These are phyloP conservation scores for Fusarium buxicola DNA, from an alignment of 2,329 filamentous ascomycete genomes.

Conservation along the genomic window DNA sequence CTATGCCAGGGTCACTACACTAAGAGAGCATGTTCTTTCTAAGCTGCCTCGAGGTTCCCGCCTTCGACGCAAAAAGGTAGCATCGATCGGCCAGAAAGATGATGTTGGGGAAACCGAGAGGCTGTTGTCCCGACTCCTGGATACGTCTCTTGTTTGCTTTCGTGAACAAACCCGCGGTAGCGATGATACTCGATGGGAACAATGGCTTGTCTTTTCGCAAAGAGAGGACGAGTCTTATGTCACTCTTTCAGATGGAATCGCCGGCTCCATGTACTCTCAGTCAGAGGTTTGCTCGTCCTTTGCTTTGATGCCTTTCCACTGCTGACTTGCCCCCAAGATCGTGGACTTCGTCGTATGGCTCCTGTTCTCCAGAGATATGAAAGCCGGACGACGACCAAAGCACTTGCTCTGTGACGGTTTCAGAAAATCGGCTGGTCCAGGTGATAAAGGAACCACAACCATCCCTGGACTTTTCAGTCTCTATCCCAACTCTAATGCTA, in stretches of 20 bases:
- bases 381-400: conserved; percentile 63
- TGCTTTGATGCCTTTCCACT: conserved; percentile 4
- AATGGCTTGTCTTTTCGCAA: conserved; percentile 73
- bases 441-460: conserved; percentile 48
- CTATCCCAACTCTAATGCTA: conserved; percentile 77
- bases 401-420: conserved; percentile 90
- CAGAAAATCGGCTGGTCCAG: conserved; percentile 59
- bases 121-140: conserved; percentile 69
- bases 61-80: conserved; percentile 68
- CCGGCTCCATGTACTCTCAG: conserved; percentile 65
- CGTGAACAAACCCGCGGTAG: conserved; percentile 45
- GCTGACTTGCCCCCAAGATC: conserved; percentile 63
- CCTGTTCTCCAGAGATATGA: conserved; percentile 72
- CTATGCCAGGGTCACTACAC: conserved; percentile 72
- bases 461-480: conserved; percentile 75
- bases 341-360: conserved; percentile 82
- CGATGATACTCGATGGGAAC: conserved; percentile 60
- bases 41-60: conserved; percentile 76
- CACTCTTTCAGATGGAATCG: conserved; percentile 61
- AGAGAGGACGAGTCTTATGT: conserved; percentile 68
- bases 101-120: conserved; percentile 50
- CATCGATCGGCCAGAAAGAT: conserved; percentile 53
- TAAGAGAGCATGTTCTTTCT: conserved; percentile 77
- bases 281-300: conserved; percentile 64
- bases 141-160: conserved; percentile 75